Evolutionary conservation across 768 basidiomycete genomes (phyloP).

Genomic region (Lactarius indigo): DNA sequence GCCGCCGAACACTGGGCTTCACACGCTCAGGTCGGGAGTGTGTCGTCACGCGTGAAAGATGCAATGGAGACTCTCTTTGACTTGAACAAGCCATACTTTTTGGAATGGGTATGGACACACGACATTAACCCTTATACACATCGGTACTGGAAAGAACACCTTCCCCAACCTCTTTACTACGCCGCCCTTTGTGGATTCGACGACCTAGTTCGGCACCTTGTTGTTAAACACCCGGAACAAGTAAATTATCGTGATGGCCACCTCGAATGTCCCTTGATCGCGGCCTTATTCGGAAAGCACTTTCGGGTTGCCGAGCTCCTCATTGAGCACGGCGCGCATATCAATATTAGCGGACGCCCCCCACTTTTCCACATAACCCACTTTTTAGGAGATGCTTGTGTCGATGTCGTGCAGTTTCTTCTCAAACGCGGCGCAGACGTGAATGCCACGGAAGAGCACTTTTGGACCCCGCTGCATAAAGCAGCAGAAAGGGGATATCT

Average conservation of each 20-base stretch:
- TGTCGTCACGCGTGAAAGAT: too few species aligned
- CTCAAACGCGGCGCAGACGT: background rate
- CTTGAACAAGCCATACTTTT: too few species aligned
- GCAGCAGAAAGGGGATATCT: background rate
- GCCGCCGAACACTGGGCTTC: too few species aligned
- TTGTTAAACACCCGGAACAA: background rate
- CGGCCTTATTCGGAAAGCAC: background rate
- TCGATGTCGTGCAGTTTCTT: background rate
- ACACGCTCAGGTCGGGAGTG: too few species aligned
- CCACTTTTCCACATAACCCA: background rate
- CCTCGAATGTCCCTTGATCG: background rate
- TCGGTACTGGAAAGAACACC: accelerated
- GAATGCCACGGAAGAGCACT: background rate
- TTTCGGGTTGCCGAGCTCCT: background rate
- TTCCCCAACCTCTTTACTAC: background rate
- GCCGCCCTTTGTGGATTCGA: background rate
- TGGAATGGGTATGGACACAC: background rate
- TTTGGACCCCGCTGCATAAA: background rate
- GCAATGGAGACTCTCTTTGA: background rate
- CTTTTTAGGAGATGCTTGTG: background rate
- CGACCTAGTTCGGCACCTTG: background rate
- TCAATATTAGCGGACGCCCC: background rate
- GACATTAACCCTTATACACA: background rate
- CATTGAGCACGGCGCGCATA: background rate
- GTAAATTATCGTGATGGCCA: background rate